A percentile compares a stretch with the other conserved stretches of the same genome.
Conservation (phyloP, 768 basidiomycete genomes). For the Rhizopogon sp. region DNA sequence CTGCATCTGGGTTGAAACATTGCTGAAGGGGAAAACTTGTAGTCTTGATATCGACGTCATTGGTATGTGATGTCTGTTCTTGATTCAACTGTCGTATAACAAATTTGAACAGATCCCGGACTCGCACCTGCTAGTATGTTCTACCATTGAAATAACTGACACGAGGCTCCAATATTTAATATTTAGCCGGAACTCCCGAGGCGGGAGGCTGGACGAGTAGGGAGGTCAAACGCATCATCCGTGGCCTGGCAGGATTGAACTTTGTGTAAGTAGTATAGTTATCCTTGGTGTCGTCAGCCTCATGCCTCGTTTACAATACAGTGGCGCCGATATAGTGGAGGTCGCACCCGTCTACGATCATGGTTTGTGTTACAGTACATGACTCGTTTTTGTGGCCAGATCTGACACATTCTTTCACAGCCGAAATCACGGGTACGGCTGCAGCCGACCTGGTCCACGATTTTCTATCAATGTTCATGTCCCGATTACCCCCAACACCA, state of each 20-base stretch:
- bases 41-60: conserved; percentile 83
- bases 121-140: conserved; percentile 73
- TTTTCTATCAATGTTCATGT: conserved; percentile 35
- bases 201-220: conserved; percentile 82
- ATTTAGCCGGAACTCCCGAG: conserved; percentile 76
- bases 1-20: background rate
- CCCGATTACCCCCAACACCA: conserved; percentile 20
- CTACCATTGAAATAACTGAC: background rate
- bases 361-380: conserved; percentile 30
- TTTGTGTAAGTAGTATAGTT: conserved; percentile 53
- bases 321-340: conserved; percentile 71
- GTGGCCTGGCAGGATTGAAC: conserved; percentile 75
- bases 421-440: conserved; percentile 38
- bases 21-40: background rate
- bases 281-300: background rate
- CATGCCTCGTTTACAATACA: conserved; percentile 16
- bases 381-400: background rate
- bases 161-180: background rate
- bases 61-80: conserved; percentile 32
- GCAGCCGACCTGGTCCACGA: conserved; percentile 45
- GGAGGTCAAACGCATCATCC: conserved; percentile 75
- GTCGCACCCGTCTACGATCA: conserved; percentile 72
- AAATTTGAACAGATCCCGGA: conserved; percentile 52
- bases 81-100: background rate
- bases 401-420: conserved; percentile 8